Evolutionary conservation across 257 asterid genomes (phyloP), one percentile per base, ranked within the genome.

Genomic region (Lantana camara): DNA sequence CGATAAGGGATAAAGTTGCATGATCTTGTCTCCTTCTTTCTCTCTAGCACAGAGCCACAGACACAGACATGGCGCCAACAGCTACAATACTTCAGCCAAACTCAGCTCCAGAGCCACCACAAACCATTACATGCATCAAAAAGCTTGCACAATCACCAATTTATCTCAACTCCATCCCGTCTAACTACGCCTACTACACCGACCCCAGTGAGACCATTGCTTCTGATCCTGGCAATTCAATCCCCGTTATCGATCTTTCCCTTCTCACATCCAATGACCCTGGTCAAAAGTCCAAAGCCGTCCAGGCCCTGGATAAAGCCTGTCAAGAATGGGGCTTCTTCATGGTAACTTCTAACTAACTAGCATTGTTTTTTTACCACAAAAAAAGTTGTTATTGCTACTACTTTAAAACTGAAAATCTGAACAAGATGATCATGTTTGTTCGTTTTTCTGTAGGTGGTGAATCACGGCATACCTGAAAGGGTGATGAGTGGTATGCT

Each of bases 391-490:
- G 2, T 27, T 27, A 27, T 27, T 27, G 32, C 32, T n/a, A n/a
- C n/a, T n/a, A n/a, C n/a, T n/a, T n/a, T n/a, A n/a, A n/a, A n/a
- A n/a, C n/a, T n/a, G n/a, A n/a, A n/a, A n/a, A n/a, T n/a, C n/a
- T n/a, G n/a, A n/a, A n/a, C n/a, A n/a, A n/a, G n/a, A n/a, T n/a
- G n/a, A n/a, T 11, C 42, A 35, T 7, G 1, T 10, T 34, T 11
- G 11, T 19, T 15, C 16, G 8, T 29, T 9, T 2, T 9, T 14
- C 6, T 24, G 60, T 63, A 90, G 97, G 72, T 85, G 9, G 79
- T 90, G 35, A 83, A 90, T 76, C 97, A 91, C 74, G 95, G 95
- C 0, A 75, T 90, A 60, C 78, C 80, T 22, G 88, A 90, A 41
- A 56, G 46, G 15, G 30, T 83, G 69, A 72, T 79, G 74, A 59